Evolutionary conservation across 2,329 filamentous ascomycete genomes (phyloP).

Genomic region (Microdochium paspali): DNA sequence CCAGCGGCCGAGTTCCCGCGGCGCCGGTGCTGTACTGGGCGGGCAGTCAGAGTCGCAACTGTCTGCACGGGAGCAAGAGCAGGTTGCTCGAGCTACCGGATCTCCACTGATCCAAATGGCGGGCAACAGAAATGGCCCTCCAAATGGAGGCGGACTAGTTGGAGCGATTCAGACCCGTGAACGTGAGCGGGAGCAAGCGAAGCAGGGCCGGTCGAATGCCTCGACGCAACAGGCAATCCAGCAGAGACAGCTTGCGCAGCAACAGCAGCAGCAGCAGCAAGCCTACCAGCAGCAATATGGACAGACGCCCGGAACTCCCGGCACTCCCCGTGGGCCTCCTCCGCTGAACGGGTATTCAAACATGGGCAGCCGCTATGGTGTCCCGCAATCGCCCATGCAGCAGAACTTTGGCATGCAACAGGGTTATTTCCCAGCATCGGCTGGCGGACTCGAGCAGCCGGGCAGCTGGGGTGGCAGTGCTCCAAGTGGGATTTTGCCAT

Average conservation of each 20-base stretch:
- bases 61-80: conserved; percentile 82
- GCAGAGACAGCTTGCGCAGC: conserved; percentile 47
- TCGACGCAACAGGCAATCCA: conserved; percentile 66
- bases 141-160: conserved; percentile 54
- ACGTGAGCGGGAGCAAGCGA: conserved; percentile 64
- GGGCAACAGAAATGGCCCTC: conserved; percentile 38
- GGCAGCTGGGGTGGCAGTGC: not conserved
- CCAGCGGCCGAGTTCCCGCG: conserved; percentile 41
- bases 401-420: not conserved
- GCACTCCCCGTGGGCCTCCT: not conserved
- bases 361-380: not conserved
- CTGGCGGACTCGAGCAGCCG: not conserved
- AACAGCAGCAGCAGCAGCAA: conserved; percentile 12
- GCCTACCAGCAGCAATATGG: conserved; percentile 23
- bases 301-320: conserved; percentile 5
- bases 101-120: conserved; percentile 65
- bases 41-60: conserved; percentile 48
- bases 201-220: conserved; percentile 57
- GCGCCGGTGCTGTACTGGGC: conserved; percentile 39
- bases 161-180: conserved; percentile 74
- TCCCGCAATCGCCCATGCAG: not conserved
- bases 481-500: not conserved
- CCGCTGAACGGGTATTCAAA: not conserved
- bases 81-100: conserved; percentile 74
- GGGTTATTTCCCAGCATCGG: not conserved